Evolutionary conservation across 2,329 filamentous ascomycete species (phyloP), one percentile per base, ranked within the genome.

Genomic region (Coleophoma cylindrospora): DNA sequence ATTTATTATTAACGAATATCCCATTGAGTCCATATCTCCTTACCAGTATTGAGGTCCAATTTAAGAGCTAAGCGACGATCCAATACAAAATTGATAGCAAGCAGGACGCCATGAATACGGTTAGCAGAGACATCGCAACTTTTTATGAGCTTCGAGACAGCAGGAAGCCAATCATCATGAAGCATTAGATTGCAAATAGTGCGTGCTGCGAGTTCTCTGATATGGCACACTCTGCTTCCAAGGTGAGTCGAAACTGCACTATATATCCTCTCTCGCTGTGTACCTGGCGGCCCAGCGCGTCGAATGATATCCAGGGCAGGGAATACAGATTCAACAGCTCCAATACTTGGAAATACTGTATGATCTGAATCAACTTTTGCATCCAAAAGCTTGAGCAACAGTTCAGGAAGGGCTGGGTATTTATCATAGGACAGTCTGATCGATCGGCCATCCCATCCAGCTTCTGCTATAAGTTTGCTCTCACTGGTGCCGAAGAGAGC

Each of bases 291-390:
- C 0, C 82, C 80, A 11, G 85, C 84, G 47, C 88, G 79, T 45
- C 87, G 81, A 45, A 94, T 76, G 34, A 95, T 87, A 58, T 92
- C 87, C n/a, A 95, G 71, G 0, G 87, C 88, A 0, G 89, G 89
- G 61, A 94, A 92, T 2, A 92, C 86, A 0, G 84, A 85, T 66
- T 91, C 87, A 6, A 81, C 79, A 1, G 76, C 64, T 22, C 66
- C 61, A 69, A 47, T 72, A 67, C 51, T 74, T 13, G 52, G 46
- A 34, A 51, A 34, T 9, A 21, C 44, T 3, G 47, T 46, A 21
- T 49, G 40, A 1, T 47, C 53, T 1, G 51, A 34, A 9, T 50
- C 43, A 5, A 48, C 45, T 48, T 48, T 63, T 0, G 57, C 58
- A 14, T 73, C 72, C 3, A 92, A 73, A 4, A 91, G 74, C 14